Percentiles rank a stretch among this genome's conserved stretches.
Evolutionary conservation across 1,284 basidiomycete genomes (phyloP).

Genomic region (Cryptococcus sp.): DNA sequence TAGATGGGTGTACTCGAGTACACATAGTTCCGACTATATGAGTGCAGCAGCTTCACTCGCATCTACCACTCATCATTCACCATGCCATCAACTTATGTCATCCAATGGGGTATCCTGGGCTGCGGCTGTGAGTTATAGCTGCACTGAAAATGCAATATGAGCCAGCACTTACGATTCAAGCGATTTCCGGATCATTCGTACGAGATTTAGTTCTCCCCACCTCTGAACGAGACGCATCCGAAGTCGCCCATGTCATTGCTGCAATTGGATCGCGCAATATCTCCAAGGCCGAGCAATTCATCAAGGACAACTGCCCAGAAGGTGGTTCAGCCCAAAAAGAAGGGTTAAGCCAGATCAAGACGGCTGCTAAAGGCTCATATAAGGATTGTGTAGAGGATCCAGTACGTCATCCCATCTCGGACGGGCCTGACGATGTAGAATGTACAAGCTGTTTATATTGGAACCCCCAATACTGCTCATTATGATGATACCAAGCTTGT

Average conservation of each 20-base stretch:
- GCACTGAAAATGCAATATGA: neutral
- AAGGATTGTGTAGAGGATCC: conserved; percentile 45
- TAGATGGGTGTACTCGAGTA: too few relatives aligned
- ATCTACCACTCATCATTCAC: too few relatives aligned
- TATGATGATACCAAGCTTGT: conserved; percentile 47
- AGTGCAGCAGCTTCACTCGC: too few relatives aligned
- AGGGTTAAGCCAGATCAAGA: conserved; percentile 21
- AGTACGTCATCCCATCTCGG: conserved; percentile 13
- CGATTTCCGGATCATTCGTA: conserved; percentile 45
- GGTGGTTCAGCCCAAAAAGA: conserved; percentile 31
- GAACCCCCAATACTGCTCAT: conserved; percentile 51
- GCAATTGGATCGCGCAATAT: conserved; percentile 48
- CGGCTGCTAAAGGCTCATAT: conserved; percentile 41
- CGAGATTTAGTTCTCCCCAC: conserved; percentile 45
- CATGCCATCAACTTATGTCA: too few relatives aligned
- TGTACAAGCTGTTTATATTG: conserved; percentile 52
- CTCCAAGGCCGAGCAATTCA: conserved; percentile 46
- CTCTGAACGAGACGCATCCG: conserved; percentile 38
- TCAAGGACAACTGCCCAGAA: conserved; percentile 33
- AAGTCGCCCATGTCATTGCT: conserved; percentile 49
- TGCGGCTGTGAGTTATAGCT: conserved; percentile 26
- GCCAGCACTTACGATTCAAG: conserved; percentile 4
- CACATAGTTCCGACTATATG: too few relatives aligned
- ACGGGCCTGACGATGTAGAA: conserved; percentile 19
- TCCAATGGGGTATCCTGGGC: conserved; percentile 33